phyloP scores from a whole-genome alignment of 2,329 filamentous ascomycete species.

The Sporothrix globosa region DNA sequence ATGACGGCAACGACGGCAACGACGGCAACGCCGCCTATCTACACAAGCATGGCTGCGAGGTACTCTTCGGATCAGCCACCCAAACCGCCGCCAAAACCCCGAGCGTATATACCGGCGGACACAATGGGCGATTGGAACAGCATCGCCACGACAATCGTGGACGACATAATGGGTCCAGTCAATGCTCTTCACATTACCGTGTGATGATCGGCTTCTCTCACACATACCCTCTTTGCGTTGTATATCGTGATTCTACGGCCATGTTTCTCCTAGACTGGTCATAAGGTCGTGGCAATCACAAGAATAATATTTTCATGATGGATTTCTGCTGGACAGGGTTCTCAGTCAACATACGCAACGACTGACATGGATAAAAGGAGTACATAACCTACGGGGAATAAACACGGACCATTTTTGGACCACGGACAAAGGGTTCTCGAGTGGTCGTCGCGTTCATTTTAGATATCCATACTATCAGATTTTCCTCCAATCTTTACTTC shows the following conservation, averaged over 20 bases:
- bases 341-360: background rate
- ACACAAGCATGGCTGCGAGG: background rate
- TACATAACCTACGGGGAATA: background rate
- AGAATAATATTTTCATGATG: background rate
- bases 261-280: background rate
- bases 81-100: slow-evolving; percentile 16
- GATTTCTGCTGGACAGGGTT: slow-evolving; percentile 20
- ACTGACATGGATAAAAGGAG: background rate
- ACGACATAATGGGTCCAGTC: slow-evolving; percentile 26
- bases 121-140: slow-evolving; percentile 31
- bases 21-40: background rate
- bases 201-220: background rate
- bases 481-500: background rate
- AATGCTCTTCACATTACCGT: slow-evolving; percentile 18
- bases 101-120: background rate
- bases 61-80: background rate
- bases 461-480: background rate
- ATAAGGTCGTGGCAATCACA: background rate
- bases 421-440: background rate
- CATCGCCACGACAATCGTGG: slow-evolving; percentile 33
- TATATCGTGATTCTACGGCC: slow-evolving; percentile 1
- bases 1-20: background rate
- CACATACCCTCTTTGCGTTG: background rate
- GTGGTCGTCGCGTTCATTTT: slow-evolving; percentile 1
- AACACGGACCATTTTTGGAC: background rate